These are phyloP conservation scores for Coemansia sp. DNA, from an alignment of 192 early-diverging fungal species.

Conservation along the genomic window DNA sequence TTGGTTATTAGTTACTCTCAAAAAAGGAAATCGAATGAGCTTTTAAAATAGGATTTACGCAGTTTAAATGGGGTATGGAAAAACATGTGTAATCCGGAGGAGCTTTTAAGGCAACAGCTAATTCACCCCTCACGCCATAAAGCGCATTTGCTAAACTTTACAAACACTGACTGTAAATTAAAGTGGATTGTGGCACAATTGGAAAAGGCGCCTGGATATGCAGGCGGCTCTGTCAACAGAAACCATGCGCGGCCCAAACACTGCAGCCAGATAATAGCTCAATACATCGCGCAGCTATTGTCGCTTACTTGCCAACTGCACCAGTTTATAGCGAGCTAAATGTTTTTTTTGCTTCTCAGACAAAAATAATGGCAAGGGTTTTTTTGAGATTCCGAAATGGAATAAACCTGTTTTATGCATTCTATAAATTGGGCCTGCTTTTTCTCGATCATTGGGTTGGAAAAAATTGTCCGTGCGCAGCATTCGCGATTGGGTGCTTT, in stretches of 20 bases:
- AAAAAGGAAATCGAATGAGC: constrained; percentile 5
- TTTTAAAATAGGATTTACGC: too few species aligned
- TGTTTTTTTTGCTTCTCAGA: background rate
- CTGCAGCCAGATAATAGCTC: constrained; percentile 6
- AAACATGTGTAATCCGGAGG: too few species aligned
- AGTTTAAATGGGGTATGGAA: too few species aligned
- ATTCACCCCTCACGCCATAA: background rate
- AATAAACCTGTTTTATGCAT: background rate
- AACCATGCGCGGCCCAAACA: constrained; percentile 1
- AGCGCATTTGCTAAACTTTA: background rate
- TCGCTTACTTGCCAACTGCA: background rate
- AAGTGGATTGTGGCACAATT: constrained; percentile 6
- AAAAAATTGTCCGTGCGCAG: background rate
- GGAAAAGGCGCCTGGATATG: constrained; percentile 1
- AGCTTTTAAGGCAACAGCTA: too few species aligned
- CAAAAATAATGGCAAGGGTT: background rate
- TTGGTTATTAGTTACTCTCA: background rate
- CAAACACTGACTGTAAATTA: background rate
- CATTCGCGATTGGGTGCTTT: background rate
- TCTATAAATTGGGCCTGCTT: background rate
- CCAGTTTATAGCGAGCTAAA: background rate
- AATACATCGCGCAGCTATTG: constrained; percentile 3
- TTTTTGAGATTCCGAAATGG: background rate
- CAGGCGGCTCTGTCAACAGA: constrained; percentile 2
- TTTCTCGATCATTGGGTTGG: background rate